These are phyloP conservation scores for Plasmodium gallinaceum DNA, from an alignment of 169 alveolate species.

Conservation along the genomic window DNA sequence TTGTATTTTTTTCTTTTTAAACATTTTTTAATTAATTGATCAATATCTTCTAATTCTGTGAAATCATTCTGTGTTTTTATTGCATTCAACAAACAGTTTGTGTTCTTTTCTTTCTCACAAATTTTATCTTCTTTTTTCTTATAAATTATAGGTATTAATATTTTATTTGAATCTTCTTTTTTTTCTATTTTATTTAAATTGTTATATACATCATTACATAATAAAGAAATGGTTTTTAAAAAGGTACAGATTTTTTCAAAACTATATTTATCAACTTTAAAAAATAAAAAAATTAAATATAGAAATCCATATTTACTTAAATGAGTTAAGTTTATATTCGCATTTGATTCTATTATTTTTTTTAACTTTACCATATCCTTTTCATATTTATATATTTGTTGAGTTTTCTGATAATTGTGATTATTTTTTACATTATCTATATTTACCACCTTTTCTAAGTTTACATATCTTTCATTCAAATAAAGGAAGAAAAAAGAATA, in stretches of 20 bases:
- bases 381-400: slow-evolving; percentile 11
- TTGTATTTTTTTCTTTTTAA: slow-evolving; percentile 39
- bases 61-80: slow-evolving; percentile 28
- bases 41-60: slow-evolving; percentile 41
- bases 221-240: slow-evolving; percentile 1
- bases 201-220: slow-evolving; percentile 39
- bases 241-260: slow-evolving; percentile 17
- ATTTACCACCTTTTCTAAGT: slow-evolving; percentile 9
- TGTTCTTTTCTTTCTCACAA: slow-evolving; percentile 2
- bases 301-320: slow-evolving; percentile 74
- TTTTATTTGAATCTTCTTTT: not conserved
- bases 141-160: slow-evolving; percentile 16
- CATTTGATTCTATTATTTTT: slow-evolving; percentile 19
- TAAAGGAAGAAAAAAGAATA: slow-evolving; percentile 55
- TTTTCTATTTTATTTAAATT: not conserved
- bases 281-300: slow-evolving; percentile 60
- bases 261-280: slow-evolving; percentile 60
- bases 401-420: not conserved
- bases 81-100: slow-evolving; percentile 18
- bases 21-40: slow-evolving; percentile 39
- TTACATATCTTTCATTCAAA: slow-evolving; percentile 15
- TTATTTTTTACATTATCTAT: not conserved
- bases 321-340: slow-evolving; percentile 9
- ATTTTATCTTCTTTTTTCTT: not conserved
- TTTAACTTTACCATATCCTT: slow-evolving; percentile 25